Conservation (phyloP, 2,329 filamentous ascomycete species). For the Exophiala sideris region DNA sequence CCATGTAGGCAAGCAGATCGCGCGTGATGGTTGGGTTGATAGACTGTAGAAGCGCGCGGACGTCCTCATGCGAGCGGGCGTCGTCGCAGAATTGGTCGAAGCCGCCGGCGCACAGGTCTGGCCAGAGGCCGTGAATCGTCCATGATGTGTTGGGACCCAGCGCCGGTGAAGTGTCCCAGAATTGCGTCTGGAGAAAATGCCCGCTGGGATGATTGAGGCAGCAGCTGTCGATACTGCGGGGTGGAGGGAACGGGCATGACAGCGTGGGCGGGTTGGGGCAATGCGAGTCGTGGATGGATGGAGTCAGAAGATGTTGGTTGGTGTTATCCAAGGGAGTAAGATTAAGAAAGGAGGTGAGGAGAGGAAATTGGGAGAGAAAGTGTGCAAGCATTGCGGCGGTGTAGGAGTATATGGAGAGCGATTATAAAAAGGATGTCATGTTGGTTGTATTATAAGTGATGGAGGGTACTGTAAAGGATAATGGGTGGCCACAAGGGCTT, state of each 20-base stretch:
- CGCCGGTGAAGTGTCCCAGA: conserved; percentile 68
- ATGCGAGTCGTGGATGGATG: not conserved
- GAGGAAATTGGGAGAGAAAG: conserved; percentile 11
- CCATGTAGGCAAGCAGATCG: conserved; percentile 64
- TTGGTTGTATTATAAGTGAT: not conserved
- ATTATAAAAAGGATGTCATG: conserved; percentile 4
- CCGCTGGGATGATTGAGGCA: conserved; percentile 73
- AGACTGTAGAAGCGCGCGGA: conserved; percentile 45
- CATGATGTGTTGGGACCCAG: conserved; percentile 66
- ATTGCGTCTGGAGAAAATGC: conserved; percentile 69
- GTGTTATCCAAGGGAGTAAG: not conserved
- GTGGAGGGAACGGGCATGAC: conserved; percentile 21
- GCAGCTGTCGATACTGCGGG: conserved; percentile 54
- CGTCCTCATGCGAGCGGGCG: conserved; percentile 61
- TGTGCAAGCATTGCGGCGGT: not conserved
- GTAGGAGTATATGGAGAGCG: too few species aligned
- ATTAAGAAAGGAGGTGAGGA: conserved; percentile 14
- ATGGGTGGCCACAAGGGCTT: not conserved
- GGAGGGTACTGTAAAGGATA: not conserved
- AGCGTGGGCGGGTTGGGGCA: conserved; percentile 19
- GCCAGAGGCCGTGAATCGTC: conserved; percentile 72
- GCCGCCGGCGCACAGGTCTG: conserved; percentile 66
- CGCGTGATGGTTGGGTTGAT: conserved; percentile 14
- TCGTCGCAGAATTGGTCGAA: conserved; percentile 66
- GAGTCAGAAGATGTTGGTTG: not conserved